These are phyloP conservation scores for Pittosporum tobira DNA, from an alignment of 129 eudicot genomes.

Conservation along the genomic window DNA sequence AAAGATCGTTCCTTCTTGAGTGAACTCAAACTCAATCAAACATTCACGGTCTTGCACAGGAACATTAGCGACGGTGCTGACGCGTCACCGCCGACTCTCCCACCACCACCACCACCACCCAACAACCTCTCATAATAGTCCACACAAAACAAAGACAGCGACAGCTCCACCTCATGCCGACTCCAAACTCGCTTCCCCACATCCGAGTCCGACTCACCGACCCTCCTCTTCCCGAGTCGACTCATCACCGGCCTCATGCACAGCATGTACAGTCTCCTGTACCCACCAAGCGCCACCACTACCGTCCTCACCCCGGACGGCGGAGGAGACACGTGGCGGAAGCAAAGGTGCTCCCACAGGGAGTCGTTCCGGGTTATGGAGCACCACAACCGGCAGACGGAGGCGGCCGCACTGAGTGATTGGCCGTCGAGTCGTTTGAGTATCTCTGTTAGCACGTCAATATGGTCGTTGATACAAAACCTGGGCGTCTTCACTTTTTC, in stretches of 20 bases:
- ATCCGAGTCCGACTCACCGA: conserved; percentile 30
- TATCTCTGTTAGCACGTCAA: conserved; percentile 60
- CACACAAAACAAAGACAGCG: conserved; percentile 74
- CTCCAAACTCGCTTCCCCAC: conserved; percentile 47
- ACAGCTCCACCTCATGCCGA: conserved; percentile 70
- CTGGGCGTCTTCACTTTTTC: conserved; percentile 9
- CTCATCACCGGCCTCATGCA: conserved; percentile 72
- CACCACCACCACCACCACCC: conserved; percentile 52
- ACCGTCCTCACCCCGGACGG: conserved; percentile 51
- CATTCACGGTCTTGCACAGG: conserved; percentile 67
- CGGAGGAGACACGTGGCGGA: conserved; percentile 64
- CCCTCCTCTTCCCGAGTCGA: conserved; percentile 32
- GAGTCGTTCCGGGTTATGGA: conserved; percentile 52
- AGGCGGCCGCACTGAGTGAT: conserved; percentile 54
- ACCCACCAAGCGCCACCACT: conserved; percentile 78
- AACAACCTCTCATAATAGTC: conserved; percentile 75
- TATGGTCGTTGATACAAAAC: conserved; percentile 61
- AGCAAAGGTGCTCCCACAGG: conserved; percentile 86
- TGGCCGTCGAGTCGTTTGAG: conserved; percentile 63
- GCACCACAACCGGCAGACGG: conserved; percentile 78
- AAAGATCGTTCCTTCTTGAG: background rate
- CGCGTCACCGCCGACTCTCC: conserved; percentile 35
- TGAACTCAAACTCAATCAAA: conserved; percentile 15
- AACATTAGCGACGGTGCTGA: conserved; percentile 72
- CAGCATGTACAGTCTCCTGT: conserved; percentile 67